Percentiles rank a stretch among this genome's conserved stretches.
phyloP scores from a whole-genome alignment of 805 yeast genomes.

The Grigorovia jiainica region DNA sequence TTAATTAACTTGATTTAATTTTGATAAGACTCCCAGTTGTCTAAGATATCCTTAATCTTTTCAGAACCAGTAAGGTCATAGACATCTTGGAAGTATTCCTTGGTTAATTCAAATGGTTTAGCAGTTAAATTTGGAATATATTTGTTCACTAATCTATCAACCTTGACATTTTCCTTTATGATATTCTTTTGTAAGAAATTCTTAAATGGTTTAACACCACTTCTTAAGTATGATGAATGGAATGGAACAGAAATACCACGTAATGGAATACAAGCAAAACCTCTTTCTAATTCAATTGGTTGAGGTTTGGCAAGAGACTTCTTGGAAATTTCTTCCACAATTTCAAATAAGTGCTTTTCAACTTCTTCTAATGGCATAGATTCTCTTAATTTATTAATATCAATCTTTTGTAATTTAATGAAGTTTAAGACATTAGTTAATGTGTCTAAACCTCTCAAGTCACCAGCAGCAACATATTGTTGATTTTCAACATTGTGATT shows the following conservation, averaged over 20 bases:
- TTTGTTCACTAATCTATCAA: slow-evolving; percentile 85
- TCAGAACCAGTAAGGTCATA: slow-evolving; percentile 86
- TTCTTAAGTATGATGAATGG: slow-evolving; percentile 97
- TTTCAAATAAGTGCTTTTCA: slow-evolving; percentile 78
- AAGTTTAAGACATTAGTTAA: slow-evolving; percentile 88
- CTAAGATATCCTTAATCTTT: slow-evolving; percentile 80
- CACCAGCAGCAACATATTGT: slow-evolving; percentile 99
- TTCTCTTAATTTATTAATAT: slow-evolving; percentile 78
- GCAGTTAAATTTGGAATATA: slow-evolving; percentile 99
- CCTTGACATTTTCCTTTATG: slow-evolving; percentile 89
- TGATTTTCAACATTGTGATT: slow-evolving; percentile 97
- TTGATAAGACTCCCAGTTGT: slow-evolving; percentile 88
- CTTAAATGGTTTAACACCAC: slow-evolving; percentile 98
- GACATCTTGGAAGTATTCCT: slow-evolving; percentile 95
- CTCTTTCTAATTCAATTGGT: slow-evolving; percentile 95
- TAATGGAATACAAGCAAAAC: slow-evolving; percentile 95
- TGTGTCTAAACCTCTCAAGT: slow-evolving; percentile 88
- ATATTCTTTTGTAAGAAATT: slow-evolving; percentile 94
- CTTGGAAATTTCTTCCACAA: slow-evolving; percentile 75
- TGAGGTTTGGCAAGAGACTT: slow-evolving; percentile 82
- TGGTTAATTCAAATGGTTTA: slow-evolving; percentile 89
- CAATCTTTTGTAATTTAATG: slow-evolving; percentile 88
- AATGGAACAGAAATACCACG: slow-evolving; percentile 99
- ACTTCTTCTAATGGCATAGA: slow-evolving; percentile 80
- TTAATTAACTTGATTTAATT: slow-evolving; percentile 1